Evolutionary conservation across 345 rosid genomes (phyloP).

Genomic region (Melaleuca quinquenervia): DNA sequence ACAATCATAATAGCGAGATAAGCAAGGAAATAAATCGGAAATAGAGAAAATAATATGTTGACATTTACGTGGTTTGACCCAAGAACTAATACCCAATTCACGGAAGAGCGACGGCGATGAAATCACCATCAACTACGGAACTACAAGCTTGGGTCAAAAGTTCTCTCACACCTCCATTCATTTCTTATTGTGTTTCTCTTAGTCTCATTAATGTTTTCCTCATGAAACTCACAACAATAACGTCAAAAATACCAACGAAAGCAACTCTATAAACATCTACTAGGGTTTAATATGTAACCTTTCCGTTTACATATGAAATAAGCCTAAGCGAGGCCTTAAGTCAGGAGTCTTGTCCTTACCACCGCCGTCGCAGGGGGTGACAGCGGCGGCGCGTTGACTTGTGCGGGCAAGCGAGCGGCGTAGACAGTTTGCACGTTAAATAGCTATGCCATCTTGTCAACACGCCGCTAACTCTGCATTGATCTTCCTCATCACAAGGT

Average conservation of each 20-base stretch:
- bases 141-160: not conserved
- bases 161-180: not conserved
- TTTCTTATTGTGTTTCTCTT: fast-evolving
- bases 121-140: not conserved
- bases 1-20: not conserved
- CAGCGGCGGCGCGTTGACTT: not conserved
- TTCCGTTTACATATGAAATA: not conserved
- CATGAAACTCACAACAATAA: not conserved
- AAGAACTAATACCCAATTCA: no score
- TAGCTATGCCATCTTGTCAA: not conserved
- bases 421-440: not conserved
- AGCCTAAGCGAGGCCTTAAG: not conserved
- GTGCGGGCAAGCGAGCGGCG: not conserved
- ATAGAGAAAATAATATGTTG: not conserved
- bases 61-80: not conserved
- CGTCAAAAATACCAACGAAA: no score
- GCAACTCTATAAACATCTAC: not conserved
- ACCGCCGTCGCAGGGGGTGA: not conserved
- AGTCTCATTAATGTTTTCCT: not conserved
- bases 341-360: not conserved
- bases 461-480: not conserved
- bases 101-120: not conserved
- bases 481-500: not conserved
- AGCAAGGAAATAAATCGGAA: not conserved
- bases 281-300: not conserved